Evolutionary conservation across 169 alveolate species (phyloP), one percentile per base, ranked within the genome.

Genomic region (Plasmodium reichenowi): DNA sequence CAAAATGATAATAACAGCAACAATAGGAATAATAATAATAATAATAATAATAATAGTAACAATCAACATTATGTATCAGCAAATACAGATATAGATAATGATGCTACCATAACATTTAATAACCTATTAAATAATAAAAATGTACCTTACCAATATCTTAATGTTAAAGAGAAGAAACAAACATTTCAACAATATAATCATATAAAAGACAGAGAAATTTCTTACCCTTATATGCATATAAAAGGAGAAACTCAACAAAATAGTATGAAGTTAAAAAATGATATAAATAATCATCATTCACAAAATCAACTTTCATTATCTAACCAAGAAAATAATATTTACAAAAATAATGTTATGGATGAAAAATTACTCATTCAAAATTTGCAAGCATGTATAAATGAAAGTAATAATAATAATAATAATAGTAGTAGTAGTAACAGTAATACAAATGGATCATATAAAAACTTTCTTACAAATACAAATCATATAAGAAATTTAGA

Each of bases 381-480:
- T 56, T 62, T 13, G n/a, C 0, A 62, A 20, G 71, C 45, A 62
- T 20, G 71, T 17, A 62, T 22, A 62, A 22, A 26, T 26, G 71
- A 20, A 62, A 62, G 6, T 17, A n/a, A 54, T 54, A 17, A 54
- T 54, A 17, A 13, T n/a, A 62, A 2, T 17, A n/a, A 54, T 54
- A 15, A 54, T 54, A 15, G 3, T n/a, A 54, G 7, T 4, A n/a
- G 62, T 15, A 15, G 24, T n/a, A 54, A 54, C 13, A n/a, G 20
- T 54, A 15, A 54, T 62, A 26, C 29, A 62, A 24, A 62, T 62
- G 47, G 26, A 62, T 20, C 47, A 62, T 17, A 26, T 62, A 26
- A 62, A 22, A 62, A 62, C 26, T 22, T 15, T 62, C 24, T 54
- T 54, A 62, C 20, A 12, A 17, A 24, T 62, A 62, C 71, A 62